Conservation (phyloP, 805 yeast species). For the Grigorovia humatica region DNA sequence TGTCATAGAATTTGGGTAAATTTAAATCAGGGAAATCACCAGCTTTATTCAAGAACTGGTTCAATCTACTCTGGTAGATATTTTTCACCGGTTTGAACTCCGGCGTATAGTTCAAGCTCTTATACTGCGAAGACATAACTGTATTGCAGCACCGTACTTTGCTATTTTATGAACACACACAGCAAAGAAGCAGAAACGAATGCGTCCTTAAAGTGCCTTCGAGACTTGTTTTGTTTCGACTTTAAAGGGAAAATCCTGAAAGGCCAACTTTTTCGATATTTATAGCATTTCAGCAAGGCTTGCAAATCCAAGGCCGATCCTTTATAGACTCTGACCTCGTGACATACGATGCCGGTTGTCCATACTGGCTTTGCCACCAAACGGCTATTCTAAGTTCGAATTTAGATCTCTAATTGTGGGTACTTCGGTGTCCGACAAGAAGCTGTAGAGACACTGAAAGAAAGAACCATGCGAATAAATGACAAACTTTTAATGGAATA, state of each 20-base stretch:
- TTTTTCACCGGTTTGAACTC: slow-evolving; percentile 56
- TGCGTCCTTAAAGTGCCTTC: not conserved
- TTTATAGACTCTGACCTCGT: too few species aligned
- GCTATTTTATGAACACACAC: too few species aligned
- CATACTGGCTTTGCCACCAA: too few species aligned
- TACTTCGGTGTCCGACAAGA: too few species aligned
- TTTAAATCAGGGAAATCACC: slow-evolving; percentile 68
- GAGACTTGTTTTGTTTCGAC: not conserved
- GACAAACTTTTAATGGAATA: too few species aligned
- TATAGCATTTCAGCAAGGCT: not conserved
- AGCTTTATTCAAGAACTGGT: slow-evolving; percentile 55
- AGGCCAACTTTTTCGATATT: not conserved
- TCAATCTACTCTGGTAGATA: slow-evolving; percentile 44
- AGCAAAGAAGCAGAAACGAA: too few species aligned
- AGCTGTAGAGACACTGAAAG: too few species aligned
- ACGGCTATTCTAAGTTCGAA: too few species aligned
- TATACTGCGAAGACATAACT: slow-evolving; percentile 9
- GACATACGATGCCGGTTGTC: too few species aligned
- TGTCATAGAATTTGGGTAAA: slow-evolving; percentile 72
- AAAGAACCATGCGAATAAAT: too few species aligned
- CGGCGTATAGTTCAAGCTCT: slow-evolving; percentile 32
- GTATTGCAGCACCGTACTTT: too few species aligned
- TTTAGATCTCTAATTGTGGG: too few species aligned
- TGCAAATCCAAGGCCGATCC: not conserved
- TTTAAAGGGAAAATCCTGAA: not conserved